Evolutionary conservation across 164 flowering plant genomes (phyloP).

Genomic region (Dillenia turbinata): DNA sequence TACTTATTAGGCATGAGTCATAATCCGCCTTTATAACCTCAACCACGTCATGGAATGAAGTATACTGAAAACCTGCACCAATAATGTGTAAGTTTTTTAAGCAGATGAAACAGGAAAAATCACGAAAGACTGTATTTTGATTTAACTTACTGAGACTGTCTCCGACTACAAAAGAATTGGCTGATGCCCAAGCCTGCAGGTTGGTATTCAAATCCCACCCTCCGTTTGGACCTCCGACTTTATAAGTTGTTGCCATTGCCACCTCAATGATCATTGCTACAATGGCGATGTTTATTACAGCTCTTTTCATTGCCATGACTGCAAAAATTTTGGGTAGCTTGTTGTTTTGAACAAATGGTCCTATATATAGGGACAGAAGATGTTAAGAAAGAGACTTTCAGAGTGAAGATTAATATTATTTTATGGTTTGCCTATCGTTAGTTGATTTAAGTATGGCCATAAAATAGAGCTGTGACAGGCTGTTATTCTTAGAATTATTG

Average conservation of each 20-base stretch:
- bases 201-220: conserved; percentile 47
- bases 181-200: conserved; percentile 44
- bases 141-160: conserved; percentile 48
- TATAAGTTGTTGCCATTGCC: conserved; percentile 34
- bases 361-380: no score
- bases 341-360: no score
- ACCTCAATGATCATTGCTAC: conserved; percentile 29
- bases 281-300: conserved; percentile 22
- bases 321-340: background rate
- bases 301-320: conserved; percentile 17
- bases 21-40: conserved; percentile 52
- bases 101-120: background rate
- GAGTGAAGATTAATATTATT: no score
- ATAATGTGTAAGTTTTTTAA: background rate
- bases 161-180: conserved; percentile 35
- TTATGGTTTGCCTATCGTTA: no score
- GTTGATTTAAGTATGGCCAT: no score
- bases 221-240: conserved; percentile 50
- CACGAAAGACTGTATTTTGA: background rate
- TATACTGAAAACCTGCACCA: conserved; percentile 50
- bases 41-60: conserved; percentile 36
- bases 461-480: no score
- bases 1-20: conserved; percentile 36
- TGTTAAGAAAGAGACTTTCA: no score
- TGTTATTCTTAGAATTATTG: no score